Conservation (phyloP, 768 basidiomycete species). For the Mycena chlorophos region DNA sequence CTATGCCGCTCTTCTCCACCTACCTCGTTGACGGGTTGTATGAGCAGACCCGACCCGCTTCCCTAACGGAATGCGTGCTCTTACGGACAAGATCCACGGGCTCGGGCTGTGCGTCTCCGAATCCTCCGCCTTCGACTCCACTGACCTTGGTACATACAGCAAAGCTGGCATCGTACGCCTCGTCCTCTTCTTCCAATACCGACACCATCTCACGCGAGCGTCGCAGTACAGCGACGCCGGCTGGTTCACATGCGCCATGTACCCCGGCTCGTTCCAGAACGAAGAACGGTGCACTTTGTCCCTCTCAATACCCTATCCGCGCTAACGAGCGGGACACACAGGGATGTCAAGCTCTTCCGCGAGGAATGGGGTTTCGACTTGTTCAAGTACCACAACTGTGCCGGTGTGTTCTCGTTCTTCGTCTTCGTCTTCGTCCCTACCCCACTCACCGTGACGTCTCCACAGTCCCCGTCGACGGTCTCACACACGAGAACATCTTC, state of each 20-base stretch:
- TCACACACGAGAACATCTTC: conserved; percentile 55
- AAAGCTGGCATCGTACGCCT: conserved; percentile 60
- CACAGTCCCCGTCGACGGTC: conserved; percentile 54
- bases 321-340: conserved; percentile 20
- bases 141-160: too few species aligned
- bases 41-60: conserved; percentile 49
- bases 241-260: conserved; percentile 65
- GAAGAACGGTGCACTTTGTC: conserved; percentile 48
- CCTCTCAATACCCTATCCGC: background rate
- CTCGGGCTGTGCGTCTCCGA: conserved; percentile 52
- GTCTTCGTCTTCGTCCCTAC: background rate
- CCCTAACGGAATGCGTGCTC: conserved; percentile 55
- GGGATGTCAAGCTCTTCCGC: conserved; percentile 57
- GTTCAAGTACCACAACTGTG: conserved; percentile 69
- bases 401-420: conserved; percentile 39
- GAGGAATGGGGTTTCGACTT: conserved; percentile 66
- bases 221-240: conserved; percentile 64
- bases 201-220: background rate
- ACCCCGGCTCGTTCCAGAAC: conserved; percentile 66
- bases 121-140: background rate
- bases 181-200: background rate
- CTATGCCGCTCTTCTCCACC: background rate
- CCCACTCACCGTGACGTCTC: background rate
- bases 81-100: conserved; percentile 56
- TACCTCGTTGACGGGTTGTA: background rate